Evolutionary conservation across 345 rosid species (phyloP).

Genomic region (Isatis tinctoria): DNA sequence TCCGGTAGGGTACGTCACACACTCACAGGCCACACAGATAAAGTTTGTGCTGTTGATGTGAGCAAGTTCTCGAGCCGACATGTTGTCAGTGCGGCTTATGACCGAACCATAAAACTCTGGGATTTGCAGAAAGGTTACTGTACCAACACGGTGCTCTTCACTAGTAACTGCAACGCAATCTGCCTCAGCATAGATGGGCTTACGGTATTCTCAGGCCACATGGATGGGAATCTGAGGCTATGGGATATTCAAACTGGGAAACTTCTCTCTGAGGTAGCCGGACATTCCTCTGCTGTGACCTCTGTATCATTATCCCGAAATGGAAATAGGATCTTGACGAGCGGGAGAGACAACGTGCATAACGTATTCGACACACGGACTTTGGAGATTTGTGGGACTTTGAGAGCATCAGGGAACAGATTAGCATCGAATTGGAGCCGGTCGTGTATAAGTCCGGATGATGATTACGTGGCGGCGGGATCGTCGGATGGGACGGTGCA

Average conservation of each 20-base stretch:
- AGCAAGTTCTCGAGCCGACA: constrained; percentile 84
- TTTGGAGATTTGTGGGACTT: constrained; percentile 74
- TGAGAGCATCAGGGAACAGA: constrained; percentile 77
- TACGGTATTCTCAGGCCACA: constrained; percentile 91
- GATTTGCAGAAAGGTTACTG: constrained; percentile 96
- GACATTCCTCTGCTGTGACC: constrained; percentile 80
- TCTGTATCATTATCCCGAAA: constrained; percentile 66
- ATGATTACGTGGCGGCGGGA: constrained; percentile 85
- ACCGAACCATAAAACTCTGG: constrained; percentile 95
- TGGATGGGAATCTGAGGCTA: constrained; percentile 89
- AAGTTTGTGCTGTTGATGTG: constrained; percentile 92
- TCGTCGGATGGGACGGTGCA: constrained; percentile 79
- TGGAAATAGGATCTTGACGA: constrained; percentile 69
- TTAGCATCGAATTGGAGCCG: constrained; percentile 96
- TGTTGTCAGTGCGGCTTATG: constrained; percentile 89
- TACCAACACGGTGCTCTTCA: constrained; percentile 79
- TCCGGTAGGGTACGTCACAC: constrained; percentile 82
- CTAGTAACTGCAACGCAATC: constrained; percentile 86
- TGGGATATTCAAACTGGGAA: constrained; percentile 94
- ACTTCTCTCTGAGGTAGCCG: constrained; percentile 80
- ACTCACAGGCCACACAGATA: constrained; percentile 82
- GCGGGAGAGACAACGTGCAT: constrained; percentile 92
- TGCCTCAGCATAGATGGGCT: constrained; percentile 83
- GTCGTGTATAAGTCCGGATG: constrained; percentile 88
- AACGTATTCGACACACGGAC: constrained; percentile 81